phyloP scores from a whole-genome alignment of 805 yeast species.

The Ogataea sp. region DNA sequence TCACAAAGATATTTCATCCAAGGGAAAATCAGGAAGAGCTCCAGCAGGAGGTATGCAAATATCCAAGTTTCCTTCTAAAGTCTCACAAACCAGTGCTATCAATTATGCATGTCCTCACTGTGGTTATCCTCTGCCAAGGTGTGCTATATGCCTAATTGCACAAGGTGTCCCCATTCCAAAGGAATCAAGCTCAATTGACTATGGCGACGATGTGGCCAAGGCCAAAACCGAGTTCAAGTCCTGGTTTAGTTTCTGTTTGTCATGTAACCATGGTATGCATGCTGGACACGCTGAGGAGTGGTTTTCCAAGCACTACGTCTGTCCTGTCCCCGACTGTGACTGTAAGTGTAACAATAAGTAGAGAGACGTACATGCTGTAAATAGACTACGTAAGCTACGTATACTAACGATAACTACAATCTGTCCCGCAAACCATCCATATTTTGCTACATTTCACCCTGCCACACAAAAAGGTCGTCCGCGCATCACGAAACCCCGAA shows the following conservation, averaged over 20 bases:
- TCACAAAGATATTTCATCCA: conserved; percentile 56
- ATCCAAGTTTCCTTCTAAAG: conserved; percentile 3
- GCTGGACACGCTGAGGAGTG: conserved; percentile 95
- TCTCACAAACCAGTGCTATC: conserved; percentile 1
- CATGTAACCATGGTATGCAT: conserved; percentile 91
- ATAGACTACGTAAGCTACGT: neutral
- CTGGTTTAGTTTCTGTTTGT: conserved; percentile 88
- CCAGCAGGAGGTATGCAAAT: neutral
- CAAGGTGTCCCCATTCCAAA: conserved; percentile 59
- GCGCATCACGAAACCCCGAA: neutral
- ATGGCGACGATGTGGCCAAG: conserved; percentile 8
- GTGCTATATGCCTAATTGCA: conserved; percentile 80
- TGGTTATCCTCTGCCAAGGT: conserved; percentile 79
- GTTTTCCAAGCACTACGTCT: conserved; percentile 79
- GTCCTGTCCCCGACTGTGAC: conserved; percentile 91
- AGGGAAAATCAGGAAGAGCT: conserved; percentile 5
- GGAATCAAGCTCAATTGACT: conserved; percentile 24
- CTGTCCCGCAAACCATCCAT: too few relatives aligned
- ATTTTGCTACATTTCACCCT: too few relatives aligned
- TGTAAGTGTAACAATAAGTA: conserved; percentile 63
- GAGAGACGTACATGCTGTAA: too few relatives aligned
- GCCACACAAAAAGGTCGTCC: neutral
- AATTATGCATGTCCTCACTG: conserved; percentile 64
- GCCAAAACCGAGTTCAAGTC: conserved; percentile 47
- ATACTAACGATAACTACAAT: too few relatives aligned